Conservation (phyloP, 1,139 yeast genomes). For the Nakaseomyces delphensis region DNA sequence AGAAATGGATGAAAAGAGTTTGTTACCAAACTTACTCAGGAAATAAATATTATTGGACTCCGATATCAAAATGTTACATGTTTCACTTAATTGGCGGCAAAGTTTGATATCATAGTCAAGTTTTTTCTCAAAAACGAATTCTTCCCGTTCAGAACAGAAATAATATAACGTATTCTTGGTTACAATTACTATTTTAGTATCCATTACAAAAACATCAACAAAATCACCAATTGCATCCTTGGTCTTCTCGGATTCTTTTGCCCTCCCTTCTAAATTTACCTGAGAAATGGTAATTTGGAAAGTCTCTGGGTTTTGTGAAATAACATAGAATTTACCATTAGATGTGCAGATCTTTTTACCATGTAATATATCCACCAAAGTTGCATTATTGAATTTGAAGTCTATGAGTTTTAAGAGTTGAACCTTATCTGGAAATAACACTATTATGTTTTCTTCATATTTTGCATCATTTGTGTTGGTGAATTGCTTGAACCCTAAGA, state of each 20-base stretch:
- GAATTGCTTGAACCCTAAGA: slow-evolving; percentile 29
- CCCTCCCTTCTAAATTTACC: slow-evolving; percentile 12
- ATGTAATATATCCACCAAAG: slow-evolving; percentile 20
- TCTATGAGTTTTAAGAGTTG: slow-evolving; percentile 35
- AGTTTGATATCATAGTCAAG: slow-evolving; percentile 12
- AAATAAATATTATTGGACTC: slow-evolving; percentile 19
- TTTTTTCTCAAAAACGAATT: slow-evolving; percentile 1
- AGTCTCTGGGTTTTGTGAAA: slow-evolving; percentile 14
- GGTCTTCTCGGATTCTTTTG: not conserved
- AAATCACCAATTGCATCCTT: not conserved
- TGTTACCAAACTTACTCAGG: slow-evolving; percentile 25
- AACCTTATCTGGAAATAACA: slow-evolving; percentile 36
- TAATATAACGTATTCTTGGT: not conserved
- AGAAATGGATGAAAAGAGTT: slow-evolving; percentile 17
- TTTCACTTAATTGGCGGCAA: slow-evolving; percentile 17
- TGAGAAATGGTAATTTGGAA: slow-evolving; percentile 11
- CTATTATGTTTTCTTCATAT: slow-evolving; percentile 26
- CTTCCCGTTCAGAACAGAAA: slow-evolving; percentile 1
- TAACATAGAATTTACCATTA: slow-evolving; percentile 27
- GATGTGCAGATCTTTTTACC: slow-evolving; percentile 28
- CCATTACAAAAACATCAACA: not conserved
- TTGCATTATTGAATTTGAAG: slow-evolving; percentile 24
- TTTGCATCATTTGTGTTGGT: slow-evolving; percentile 16
- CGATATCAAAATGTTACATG: slow-evolving; percentile 18
- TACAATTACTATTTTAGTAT: not conserved